Conservation (phyloP, 176 grass and related monocot species). For the Hsuehochloa calcarea region DNA sequence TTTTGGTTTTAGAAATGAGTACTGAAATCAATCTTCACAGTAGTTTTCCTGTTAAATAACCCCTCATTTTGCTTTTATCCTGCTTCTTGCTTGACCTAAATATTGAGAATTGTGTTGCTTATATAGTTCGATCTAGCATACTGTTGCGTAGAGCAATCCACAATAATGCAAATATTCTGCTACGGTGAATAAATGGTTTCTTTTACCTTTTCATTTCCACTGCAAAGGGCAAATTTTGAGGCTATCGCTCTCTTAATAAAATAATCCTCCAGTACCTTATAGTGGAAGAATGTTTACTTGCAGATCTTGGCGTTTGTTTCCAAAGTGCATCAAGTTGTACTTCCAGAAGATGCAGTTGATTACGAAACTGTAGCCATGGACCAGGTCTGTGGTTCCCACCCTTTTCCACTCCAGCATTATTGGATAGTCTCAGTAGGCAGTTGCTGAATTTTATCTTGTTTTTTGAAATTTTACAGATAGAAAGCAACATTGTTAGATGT, state of each 20-base stretch:
- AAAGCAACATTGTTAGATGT: slow-evolving; percentile 96
- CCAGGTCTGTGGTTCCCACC: slow-evolving; percentile 55
- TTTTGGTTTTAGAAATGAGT: slow-evolving; percentile 4
- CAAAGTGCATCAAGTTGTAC: slow-evolving; percentile 90
- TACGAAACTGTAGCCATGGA: slow-evolving; percentile 76
- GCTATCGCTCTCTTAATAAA: not conserved
- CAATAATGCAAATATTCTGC: not conserved
- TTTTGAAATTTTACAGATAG: slow-evolving; percentile 63
- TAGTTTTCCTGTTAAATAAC: not conserved
- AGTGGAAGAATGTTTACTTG: not conserved
- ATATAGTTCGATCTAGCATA: not conserved
- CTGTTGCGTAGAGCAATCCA: not conserved
- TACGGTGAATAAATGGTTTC: not conserved
- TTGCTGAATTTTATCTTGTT: slow-evolving; percentile 40
- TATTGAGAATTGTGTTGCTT: slow-evolving; percentile 1
- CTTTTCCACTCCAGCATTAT: not conserved
- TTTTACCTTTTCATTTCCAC: slow-evolving; percentile 18
- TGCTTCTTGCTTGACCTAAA: slow-evolving; percentile 16
- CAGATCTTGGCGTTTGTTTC: slow-evolving; percentile 96
- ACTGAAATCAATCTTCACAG: not conserved
- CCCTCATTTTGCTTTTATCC: slow-evolving; percentile 1
- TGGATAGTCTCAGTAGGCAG: not conserved
- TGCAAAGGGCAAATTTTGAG: not conserved
- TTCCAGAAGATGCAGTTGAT: slow-evolving; percentile 85
- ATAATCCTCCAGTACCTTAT: slow-evolving; percentile 6